Base-by-base conservation (phyloP, 176 grass and related monocot genomes). In the Pontederia paniculata region DNA sequence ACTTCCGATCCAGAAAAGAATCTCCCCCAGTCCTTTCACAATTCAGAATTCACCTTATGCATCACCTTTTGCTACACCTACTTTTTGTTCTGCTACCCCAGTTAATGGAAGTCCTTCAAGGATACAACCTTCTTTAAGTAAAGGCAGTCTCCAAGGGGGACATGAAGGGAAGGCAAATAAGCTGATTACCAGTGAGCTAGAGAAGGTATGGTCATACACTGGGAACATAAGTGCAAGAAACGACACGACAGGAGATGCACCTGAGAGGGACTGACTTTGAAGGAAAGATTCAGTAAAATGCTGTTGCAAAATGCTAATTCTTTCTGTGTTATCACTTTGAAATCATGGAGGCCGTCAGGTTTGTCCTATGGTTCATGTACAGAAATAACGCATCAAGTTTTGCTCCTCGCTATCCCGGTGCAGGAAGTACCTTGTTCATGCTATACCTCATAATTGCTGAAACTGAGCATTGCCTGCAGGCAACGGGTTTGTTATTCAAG, bases 61-160 rank as follows among this genome's bases (percentile, higher is more conserved):
- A n/a, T 95, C 89, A 10, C 89, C 89, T 10, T 95, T 89, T 17
- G 84, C 75, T 0, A 95, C 89, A 58, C 89, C 89, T 2, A 84
- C 78, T 15, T 89, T 89, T 69, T 78, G 89, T 70, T 78, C 74
- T 11, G 78, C 84, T 47, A 95, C 81, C 12, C 89, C 89, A 8
- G 81, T 84, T 44, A 57, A 31, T 42, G 75, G 78, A 53, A 95
- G 89, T 48, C 89, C 89, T 59, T 72, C 45, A 61, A 83, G 89
- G 64, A 68, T 53, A 9, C 83, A 82, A 7, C 64, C 74, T 55
- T 76, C 75, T 8, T 55, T 70, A 11, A 88, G 50, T 42, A 88
- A 83, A 69, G 65, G 15, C 44, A 76, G 20, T 42, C 14, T 66
- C 45, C 72, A 42, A 48, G 68, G 53, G 12, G 14, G 67, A 64